Evolutionary conservation across 83 land plant species (phyloP).

Genomic region (Thuja plicata): DNA sequence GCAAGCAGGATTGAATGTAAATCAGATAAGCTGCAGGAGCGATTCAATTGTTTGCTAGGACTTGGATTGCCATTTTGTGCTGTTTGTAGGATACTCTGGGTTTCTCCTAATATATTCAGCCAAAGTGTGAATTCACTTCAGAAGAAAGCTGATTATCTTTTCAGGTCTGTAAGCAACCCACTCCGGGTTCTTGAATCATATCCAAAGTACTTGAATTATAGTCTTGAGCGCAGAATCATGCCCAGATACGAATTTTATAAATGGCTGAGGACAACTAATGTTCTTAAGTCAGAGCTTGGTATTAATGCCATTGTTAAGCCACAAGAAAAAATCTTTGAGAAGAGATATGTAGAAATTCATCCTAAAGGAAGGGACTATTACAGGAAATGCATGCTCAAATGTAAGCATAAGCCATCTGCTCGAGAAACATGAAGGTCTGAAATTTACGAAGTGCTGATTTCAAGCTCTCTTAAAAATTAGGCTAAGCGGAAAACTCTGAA

Average conservation of each 20-base stretch:
- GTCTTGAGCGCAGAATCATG: constrained; percentile 23
- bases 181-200: constrained; percentile 19
- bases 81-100: constrained; percentile 29
- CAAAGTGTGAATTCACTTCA: constrained; percentile 25
- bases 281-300: constrained; percentile 1
- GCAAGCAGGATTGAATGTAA: constrained; percentile 32
- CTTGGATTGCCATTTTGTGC: constrained; percentile 36
- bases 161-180: constrained; percentile 36
- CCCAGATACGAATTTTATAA: constrained; percentile 39
- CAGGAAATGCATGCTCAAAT: neutral
- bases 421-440: too few relatives aligned
- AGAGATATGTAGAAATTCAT: constrained; percentile 29
- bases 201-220: constrained; percentile 36
- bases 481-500: too few relatives aligned
- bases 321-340: constrained; percentile 25
- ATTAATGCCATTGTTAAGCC: constrained; percentile 26
- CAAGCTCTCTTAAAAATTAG: too few relatives aligned
- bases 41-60: constrained; percentile 43
- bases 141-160: constrained; percentile 39
- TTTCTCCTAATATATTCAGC: constrained; percentile 31
- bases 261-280: constrained; percentile 35
- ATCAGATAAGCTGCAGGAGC: constrained; percentile 45
- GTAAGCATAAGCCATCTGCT: neutral
- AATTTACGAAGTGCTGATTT: too few relatives aligned
- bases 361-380: constrained; percentile 21